Evolutionary conservation across 2,329 filamentous ascomycete genomes (phyloP), one percentile per base, ranked within the genome.

Genomic region (Fusarium begoniae): DNA sequence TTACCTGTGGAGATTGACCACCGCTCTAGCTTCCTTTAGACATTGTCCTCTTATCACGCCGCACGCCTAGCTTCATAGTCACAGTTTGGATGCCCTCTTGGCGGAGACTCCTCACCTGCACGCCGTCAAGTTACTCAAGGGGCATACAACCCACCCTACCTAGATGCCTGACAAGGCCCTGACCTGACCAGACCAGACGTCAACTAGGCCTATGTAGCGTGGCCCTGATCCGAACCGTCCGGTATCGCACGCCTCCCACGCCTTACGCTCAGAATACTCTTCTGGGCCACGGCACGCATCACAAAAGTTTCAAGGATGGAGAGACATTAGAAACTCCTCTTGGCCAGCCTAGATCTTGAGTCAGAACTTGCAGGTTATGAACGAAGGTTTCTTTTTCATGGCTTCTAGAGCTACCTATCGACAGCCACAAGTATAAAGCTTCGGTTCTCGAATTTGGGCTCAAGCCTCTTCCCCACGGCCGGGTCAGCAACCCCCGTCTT

Each of bases 1-100:
- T 72, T 75, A 62, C 66, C 41, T 69, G 55, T 63, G 63, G 69
- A 69, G 64, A 70, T 72, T 69, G 58, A 55, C 58, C 51, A 69
- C 54, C 61, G 53, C 71, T 67, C 61, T 68, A 64, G 71, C 55
- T 64, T 53, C 58, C 51, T 50, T 58, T 47, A 51, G 45, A 69
- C 30, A 26, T 50, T 43, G 43, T 47, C 48, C 60, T 61, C 59
- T 63, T 37, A 68, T 72, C 71, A 63, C 64, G 54, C 60, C 60
- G 65, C 53, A 69, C 72, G 24, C 71, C 64, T 59, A 75, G 53
- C 59, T 45, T 63, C 47, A 53, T 59, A 54, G 74, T 63, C 58
- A 60, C 63, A 41, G 62, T 66, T 38, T 45, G 43, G 64, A 74
- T 75, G 55, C 63, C 65, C 54, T 66, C 62, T 65, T 63, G 54